A percentile compares a stretch with the other conserved stretches of the same genome.
Conservation (phyloP, 768 basidiomycete species). For the Boletus pseudo-olivaceus region DNA sequence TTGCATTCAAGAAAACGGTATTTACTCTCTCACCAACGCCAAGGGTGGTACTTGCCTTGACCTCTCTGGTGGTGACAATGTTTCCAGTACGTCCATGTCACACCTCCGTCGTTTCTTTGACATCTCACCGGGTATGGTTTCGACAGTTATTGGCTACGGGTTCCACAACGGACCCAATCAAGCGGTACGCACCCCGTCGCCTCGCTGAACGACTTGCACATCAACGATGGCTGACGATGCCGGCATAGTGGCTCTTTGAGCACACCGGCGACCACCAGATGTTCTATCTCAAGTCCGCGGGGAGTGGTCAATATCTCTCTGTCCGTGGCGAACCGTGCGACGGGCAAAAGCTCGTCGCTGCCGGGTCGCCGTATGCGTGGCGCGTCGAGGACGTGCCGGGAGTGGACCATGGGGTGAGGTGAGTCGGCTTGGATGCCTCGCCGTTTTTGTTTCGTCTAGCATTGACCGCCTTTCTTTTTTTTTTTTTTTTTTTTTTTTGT, state of each 20-base stretch:
- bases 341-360: slow-evolving; percentile 41
- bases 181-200: slow-evolving; percentile 30
- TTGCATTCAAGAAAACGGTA: slow-evolving; percentile 32
- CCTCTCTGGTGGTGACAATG: slow-evolving; percentile 51
- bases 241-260: slow-evolving; percentile 45
- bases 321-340: slow-evolving; percentile 30
- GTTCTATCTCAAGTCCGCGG: slow-evolving; percentile 43
- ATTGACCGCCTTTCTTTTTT: background rate
- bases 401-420: slow-evolving; percentile 40
- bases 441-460: background rate
- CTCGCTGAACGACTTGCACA: no score
- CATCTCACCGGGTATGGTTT: background rate
- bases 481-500: no score
- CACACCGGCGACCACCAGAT: slow-evolving; percentile 11
- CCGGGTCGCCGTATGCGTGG: slow-evolving; percentile 41
- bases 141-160: slow-evolving; percentile 48
- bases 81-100: slow-evolving; percentile 43
- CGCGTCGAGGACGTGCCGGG: slow-evolving; percentile 47
- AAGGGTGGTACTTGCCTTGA: slow-evolving; percentile 52
- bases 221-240: background rate
- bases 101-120: no score
- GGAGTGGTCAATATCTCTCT: slow-evolving; percentile 41
- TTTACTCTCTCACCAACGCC: slow-evolving; percentile 48
- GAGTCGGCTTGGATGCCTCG: slow-evolving; percentile 5
- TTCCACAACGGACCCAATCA: slow-evolving; percentile 47